Evolutionary conservation across 192 early-diverging fungal genomes (phyloP), one percentile per base, ranked within the genome.

Genomic region (Backusella tarrabulga): DNA sequence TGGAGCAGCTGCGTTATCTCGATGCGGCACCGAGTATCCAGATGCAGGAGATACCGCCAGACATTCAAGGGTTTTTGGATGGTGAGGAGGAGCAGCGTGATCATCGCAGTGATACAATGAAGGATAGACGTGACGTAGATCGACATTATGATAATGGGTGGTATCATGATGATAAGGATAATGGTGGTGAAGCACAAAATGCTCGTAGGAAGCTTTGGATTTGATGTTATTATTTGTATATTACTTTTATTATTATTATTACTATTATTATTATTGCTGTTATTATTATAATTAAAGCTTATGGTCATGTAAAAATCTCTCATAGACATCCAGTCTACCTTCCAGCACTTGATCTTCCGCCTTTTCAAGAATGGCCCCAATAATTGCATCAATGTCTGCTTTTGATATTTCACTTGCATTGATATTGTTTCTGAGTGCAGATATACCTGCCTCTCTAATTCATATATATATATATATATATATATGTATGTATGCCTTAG

Each of bases 21-120:
- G 89, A 93, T 76, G 91, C 91, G 19, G 98, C 97, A 9, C 98
- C 98, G 1, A 94, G 93, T 60, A 95, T 99, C 41, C 97, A 99
- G 81, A 96, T 98, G 94, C 95, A 97, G 67, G 94, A 92, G 83
- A 87, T 92, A 36, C 93, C 94, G 29, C 92, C 89, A 0, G 89
- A 88, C 70, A 86, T 90, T 41, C 84, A 88, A 56, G 86, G 84
- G 17, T 87, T 83, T 23, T 70, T 89, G 63, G 86, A 88, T 68
- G 83, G 84, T 35, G 90, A 90, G 4, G 86, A 88, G 21, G 89
- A 91, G 83, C 67, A 80, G 50, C 63, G 82, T 78, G 83, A 83
- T 79, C 56, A 56, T 35, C 79, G 80, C 32, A 83, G 87, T 73
- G 86, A 87, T 75, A 46, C 77, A n/a, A 77, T 77, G 44, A 67